Conservation (phyloP, 164 flowering plant genomes). For the Piper longum region DNA sequence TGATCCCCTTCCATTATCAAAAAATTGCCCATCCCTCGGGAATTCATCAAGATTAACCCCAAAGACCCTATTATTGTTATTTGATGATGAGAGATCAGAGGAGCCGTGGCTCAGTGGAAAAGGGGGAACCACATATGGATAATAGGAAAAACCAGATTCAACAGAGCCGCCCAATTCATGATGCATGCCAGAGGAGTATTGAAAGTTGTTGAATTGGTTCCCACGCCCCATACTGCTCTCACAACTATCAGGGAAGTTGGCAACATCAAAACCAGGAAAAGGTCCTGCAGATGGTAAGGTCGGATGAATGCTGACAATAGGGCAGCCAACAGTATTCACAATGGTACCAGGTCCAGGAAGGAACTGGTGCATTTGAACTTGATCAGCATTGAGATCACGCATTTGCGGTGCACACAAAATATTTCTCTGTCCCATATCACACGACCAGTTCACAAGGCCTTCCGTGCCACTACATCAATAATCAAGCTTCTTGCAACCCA, state of each 20-base stretch:
- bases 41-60: slow-evolving; percentile 34
- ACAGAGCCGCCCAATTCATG: slow-evolving; percentile 23
- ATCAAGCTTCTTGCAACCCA: too few species aligned
- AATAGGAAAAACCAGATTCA: slow-evolving; percentile 22
- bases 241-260: slow-evolving; percentile 31
- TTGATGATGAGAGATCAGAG: slow-evolving; percentile 32
- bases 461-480: too few species aligned
- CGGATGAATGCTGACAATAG: slow-evolving; percentile 28
- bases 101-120: slow-evolving; percentile 28
- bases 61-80: slow-evolving; percentile 27
- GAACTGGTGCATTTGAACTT: slow-evolving; percentile 21
- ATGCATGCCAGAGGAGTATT: slow-evolving; percentile 27
- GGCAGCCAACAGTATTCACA: slow-evolving; percentile 26
- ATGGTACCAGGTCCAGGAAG: slow-evolving; percentile 38
- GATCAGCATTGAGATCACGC: slow-evolving; percentile 39
- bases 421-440: slow-evolving; percentile 48
- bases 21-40: slow-evolving; percentile 29
- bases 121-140: slow-evolving; percentile 35
- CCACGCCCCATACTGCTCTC: slow-evolving; percentile 34
- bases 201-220: slow-evolving; percentile 33
- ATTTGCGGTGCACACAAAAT: slow-evolving; percentile 31
- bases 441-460: background rate
- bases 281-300: slow-evolving; percentile 34
- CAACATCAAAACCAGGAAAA: slow-evolving; percentile 21
- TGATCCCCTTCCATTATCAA: slow-evolving; percentile 39